Percentiles rank a stretch among this genome's conserved stretches.
These are phyloP conservation scores for Podosphaera fusca DNA, from an alignment of 2,329 filamentous ascomycete genomes.

Conservation along the genomic window DNA sequence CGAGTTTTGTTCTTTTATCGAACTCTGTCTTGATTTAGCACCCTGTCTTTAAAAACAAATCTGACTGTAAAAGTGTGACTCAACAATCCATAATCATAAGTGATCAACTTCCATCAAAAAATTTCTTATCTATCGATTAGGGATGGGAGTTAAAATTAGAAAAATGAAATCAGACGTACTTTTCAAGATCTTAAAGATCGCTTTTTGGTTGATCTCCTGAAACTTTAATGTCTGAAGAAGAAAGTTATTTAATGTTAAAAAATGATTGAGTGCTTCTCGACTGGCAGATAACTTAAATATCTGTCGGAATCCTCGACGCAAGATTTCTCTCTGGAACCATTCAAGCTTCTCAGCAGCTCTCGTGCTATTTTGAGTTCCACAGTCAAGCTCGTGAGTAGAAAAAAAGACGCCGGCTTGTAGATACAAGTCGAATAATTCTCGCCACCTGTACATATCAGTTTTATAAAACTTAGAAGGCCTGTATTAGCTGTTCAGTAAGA, in stretches of 20 bases:
- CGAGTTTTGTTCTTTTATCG: conserved; percentile 60
- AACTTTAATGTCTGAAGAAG: conserved; percentile 66
- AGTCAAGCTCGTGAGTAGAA: conserved; percentile 48
- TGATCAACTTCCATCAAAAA: background rate
- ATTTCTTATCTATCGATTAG: background rate
- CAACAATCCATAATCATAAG: background rate
- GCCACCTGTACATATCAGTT: conserved; percentile 52
- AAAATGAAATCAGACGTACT: conserved; percentile 25
- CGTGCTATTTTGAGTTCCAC: conserved; percentile 40
- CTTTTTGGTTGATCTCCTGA: conserved; percentile 60
- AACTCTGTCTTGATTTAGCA: conserved; percentile 33
- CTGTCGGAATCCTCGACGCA: conserved; percentile 31
- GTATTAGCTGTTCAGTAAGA: background rate
- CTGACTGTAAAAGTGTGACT: background rate
- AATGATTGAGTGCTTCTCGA: conserved; percentile 36
- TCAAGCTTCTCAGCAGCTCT: conserved; percentile 41
- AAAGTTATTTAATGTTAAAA: conserved; percentile 48
- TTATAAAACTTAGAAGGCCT: conserved; percentile 37
- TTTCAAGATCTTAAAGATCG: conserved; percentile 66
- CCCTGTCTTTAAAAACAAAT: background rate
- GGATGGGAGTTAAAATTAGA: background rate
- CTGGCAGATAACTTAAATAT: conserved; percentile 46
- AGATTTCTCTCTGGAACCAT: conserved; percentile 48
- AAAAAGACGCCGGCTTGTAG: conserved; percentile 64
- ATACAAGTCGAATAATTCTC: conserved; percentile 63